Evolutionary conservation across 495 filamentous ascomycete genomes (phyloP).

Genomic region (Neurospora pannonica): DNA sequence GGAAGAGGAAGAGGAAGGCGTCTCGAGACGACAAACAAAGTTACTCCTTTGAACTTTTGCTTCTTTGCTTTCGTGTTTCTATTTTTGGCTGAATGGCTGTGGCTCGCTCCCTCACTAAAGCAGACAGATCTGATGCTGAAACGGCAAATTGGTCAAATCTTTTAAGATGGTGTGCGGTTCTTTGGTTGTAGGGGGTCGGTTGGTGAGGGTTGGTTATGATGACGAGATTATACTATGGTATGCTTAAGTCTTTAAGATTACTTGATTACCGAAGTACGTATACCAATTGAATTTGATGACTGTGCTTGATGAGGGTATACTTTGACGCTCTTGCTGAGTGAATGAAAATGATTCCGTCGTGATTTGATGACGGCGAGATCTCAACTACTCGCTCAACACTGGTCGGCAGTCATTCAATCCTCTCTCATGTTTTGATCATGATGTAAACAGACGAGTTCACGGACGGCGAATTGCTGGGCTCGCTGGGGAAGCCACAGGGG

Average conservation of each 20-base stretch:
- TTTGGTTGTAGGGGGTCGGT: constrained; percentile 1
- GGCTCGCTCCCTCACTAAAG: not conserved
- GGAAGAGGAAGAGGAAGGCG: not conserved
- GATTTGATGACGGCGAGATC: not conserved
- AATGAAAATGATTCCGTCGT: not conserved
- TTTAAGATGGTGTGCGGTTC: constrained; percentile 6
- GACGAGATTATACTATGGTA: not conserved
- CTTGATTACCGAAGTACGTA: not conserved
- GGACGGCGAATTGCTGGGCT: not conserved
- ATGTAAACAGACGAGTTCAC: not conserved
- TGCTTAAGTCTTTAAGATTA: not conserved
- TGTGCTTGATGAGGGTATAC: not conserved
- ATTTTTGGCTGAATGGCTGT: not conserved
- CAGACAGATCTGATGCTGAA: not conserved
- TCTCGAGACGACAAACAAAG: not conserved
- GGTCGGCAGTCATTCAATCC: not conserved
- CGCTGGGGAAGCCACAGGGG: not conserved
- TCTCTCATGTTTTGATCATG: not conserved
- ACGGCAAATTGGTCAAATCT: not conserved
- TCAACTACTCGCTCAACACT: not conserved
- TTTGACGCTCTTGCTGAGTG: not conserved
- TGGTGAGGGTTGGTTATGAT: not conserved
- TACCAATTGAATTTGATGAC: not conserved
- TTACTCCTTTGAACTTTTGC: not conserved
- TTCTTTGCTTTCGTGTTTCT: not conserved